Evolutionary conservation across 164 flowering plant genomes (phyloP).

Genomic region (Stephania yunnanensis): DNA sequence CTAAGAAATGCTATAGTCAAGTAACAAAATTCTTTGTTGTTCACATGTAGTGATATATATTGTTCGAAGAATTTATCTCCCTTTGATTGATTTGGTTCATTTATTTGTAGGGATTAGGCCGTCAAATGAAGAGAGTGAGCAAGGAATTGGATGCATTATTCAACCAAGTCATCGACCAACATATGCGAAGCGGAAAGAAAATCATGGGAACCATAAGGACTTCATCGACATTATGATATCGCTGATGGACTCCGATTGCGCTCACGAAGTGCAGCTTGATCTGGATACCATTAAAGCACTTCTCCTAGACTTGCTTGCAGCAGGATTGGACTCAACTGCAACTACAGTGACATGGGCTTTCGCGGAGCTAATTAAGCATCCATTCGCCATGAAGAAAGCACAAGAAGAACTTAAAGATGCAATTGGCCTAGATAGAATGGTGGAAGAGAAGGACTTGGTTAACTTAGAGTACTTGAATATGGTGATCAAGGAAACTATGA

Average conservation of each 20-base stretch:
- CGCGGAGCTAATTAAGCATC: constrained; percentile 3
- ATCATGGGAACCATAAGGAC: not conserved
- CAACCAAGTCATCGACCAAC: constrained; percentile 16
- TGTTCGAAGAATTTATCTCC: no score
- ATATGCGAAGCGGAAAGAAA: not conserved
- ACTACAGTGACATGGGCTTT: constrained; percentile 18
- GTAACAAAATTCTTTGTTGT: no score
- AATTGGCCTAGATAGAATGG: no score
- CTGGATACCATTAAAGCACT: not conserved
- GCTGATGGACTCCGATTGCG: not conserved
- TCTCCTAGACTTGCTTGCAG: constrained; percentile 12
- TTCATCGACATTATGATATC: constrained; percentile 14
- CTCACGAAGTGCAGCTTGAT: not conserved
- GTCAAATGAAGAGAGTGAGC: constrained; percentile 3
- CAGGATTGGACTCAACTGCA: constrained; percentile 18
- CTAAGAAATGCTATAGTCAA: no score
- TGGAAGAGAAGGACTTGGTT: no score
- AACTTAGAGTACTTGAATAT: no score
- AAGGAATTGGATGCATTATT: constrained; percentile 1
- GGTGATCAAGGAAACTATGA: no score
- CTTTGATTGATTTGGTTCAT: no score
- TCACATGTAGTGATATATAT: no score
- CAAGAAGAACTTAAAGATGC: not conserved
- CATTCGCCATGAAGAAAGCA: not conserved
- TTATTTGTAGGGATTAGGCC: constrained; percentile 3